These are phyloP conservation scores for Ustanciosporium gigantosporum DNA, from an alignment of 1,284 basidiomycete genomes.

Conservation along the genomic window DNA sequence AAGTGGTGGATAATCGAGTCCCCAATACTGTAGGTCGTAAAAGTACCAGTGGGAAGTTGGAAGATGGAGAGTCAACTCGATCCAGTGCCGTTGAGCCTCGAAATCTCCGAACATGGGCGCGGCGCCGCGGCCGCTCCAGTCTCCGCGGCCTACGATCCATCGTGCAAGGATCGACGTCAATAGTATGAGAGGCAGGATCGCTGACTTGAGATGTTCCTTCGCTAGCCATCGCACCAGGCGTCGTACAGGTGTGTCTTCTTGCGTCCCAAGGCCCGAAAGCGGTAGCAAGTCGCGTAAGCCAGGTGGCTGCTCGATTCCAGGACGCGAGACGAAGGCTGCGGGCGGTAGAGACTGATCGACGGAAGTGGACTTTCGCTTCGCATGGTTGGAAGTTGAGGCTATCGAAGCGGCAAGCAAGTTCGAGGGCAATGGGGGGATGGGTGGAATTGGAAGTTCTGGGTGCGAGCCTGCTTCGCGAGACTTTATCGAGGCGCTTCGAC, in stretches of 20 bases:
- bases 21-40: slow-evolving; percentile 87
- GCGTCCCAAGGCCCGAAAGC: slow-evolving; percentile 15
- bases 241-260: slow-evolving; percentile 46
- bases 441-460: not conserved
- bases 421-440: not conserved
- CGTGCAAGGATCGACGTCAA: slow-evolving; percentile 31
- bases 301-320: slow-evolving; percentile 4
- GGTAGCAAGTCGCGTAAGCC: slow-evolving; percentile 20
- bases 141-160: slow-evolving; percentile 37
- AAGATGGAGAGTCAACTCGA: slow-evolving; percentile 80
- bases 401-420: slow-evolving; percentile 6
- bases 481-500: too few species aligned
- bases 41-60: slow-evolving; percentile 79
- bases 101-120: slow-evolving; percentile 88
- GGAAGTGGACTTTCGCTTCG: slow-evolving; percentile 9
- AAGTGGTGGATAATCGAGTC: slow-evolving; percentile 77
- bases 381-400: slow-evolving; percentile 14
- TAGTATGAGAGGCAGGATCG: slow-evolving; percentile 22
- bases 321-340: not conserved
- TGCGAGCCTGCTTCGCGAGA: not conserved
- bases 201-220: slow-evolving; percentile 35
- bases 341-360: slow-evolving; percentile 8
- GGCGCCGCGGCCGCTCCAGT: slow-evolving; percentile 68
- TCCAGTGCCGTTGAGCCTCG: slow-evolving; percentile 92
- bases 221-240: slow-evolving; percentile 43